A percentile compares a stretch with the other conserved stretches of the same genome.
These are phyloP conservation scores for Cylindrotheca closterium DNA, from an alignment of 108 stramenopile species.

Conservation along the genomic window DNA sequence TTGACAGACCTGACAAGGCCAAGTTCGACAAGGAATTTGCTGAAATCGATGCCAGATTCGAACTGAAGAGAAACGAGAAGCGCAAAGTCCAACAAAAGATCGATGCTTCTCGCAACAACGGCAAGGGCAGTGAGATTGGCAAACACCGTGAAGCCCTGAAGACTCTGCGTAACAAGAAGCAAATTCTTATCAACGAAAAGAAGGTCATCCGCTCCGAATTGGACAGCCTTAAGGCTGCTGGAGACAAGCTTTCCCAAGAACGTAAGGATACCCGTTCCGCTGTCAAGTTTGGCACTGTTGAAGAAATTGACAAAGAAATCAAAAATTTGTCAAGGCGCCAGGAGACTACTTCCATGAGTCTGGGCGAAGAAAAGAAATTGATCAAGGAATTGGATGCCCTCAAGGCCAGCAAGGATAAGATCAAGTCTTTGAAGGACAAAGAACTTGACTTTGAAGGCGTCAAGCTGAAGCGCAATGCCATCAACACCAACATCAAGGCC, in stretches of 20 bases:
- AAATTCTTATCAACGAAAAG: constrained; percentile 75
- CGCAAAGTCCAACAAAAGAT: constrained; percentile 60
- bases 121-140: constrained; percentile 46
- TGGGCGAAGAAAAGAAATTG: constrained; percentile 93
- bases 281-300: constrained; percentile 76
- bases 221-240: constrained; percentile 56
- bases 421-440: constrained; percentile 71
- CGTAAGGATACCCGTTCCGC: constrained; percentile 53
- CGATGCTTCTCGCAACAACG: constrained; percentile 44
- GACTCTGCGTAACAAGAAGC: constrained; percentile 66
- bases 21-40: constrained; percentile 60
- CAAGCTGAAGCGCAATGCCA: constrained; percentile 61
- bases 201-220: constrained; percentile 71
- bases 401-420: constrained; percentile 65
- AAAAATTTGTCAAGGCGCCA: constrained; percentile 73
- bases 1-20: constrained; percentile 75
- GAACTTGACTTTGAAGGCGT: constrained; percentile 62
- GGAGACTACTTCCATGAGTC: constrained; percentile 92
- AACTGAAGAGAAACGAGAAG: constrained; percentile 58
- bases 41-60: constrained; percentile 58
- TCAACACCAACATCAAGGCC: constrained; percentile 57
- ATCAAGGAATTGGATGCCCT: constrained; percentile 92
- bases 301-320: constrained; percentile 90
- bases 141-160: constrained; percentile 53
- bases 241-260: constrained; percentile 66